A percentile compares a stretch with the other conserved stretches of the same genome.
Evolutionary conservation across 805 yeast species (phyloP).

Genomic region (Cyberlindnera euphorbiae): DNA sequence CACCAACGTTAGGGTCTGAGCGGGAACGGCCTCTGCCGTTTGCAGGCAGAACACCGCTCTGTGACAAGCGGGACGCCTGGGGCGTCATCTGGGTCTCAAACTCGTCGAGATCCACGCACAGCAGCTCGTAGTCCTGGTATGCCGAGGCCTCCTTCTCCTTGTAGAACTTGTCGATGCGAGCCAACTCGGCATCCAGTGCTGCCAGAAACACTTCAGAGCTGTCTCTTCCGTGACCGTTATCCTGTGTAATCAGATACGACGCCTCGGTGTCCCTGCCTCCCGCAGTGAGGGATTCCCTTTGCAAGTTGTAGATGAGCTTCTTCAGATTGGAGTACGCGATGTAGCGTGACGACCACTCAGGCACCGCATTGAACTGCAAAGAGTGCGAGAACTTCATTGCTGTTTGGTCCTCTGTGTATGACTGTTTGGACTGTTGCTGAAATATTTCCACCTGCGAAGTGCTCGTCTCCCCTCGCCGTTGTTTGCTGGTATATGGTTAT

Average conservation of each 20-base stretch:
- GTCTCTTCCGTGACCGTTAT: conserved; percentile 33
- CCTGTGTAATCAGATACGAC: conserved; percentile 28
- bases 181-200: conserved; percentile 74
- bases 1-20: conserved; percentile 14
- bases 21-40: conserved; percentile 14
- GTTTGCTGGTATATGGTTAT: too few relatives aligned
- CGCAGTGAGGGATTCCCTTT: conserved; percentile 46
- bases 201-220: conserved; percentile 57
- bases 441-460: too few relatives aligned
- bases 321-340: conserved; percentile 86
- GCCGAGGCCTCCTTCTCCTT: conserved; percentile 58
- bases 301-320: conserved; percentile 76
- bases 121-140: conserved; percentile 45
- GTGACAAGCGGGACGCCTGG: conserved; percentile 1
- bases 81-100: conserved; percentile 37
- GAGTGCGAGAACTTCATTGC: conserved; percentile 92
- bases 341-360: conserved; percentile 94
- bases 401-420: neutral
- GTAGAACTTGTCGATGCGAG: conserved; percentile 74
- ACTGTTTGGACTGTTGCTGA: neutral
- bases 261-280: conserved; percentile 18
- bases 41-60: too few relatives aligned
- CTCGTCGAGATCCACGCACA: conserved; percentile 58
- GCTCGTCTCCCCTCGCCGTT: too few relatives aligned
- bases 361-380: conserved; percentile 93